Conservation (phyloP, 2,329 filamentous ascomycete genomes). For the Setomelanomma holmii region DNA sequence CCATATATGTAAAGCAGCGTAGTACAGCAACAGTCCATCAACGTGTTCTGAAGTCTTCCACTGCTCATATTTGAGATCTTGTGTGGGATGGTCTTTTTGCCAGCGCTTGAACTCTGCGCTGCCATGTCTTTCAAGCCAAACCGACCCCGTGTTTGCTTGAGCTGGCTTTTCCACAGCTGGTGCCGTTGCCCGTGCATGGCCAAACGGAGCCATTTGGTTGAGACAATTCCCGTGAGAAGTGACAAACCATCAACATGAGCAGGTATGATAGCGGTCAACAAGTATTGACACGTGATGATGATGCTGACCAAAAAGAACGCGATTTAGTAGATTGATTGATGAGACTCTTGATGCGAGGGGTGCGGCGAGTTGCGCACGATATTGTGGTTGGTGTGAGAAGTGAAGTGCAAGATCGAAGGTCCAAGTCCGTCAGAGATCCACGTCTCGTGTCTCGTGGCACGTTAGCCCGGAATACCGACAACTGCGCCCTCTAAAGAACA, state of each 20-base stretch:
- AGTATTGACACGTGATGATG: slow-evolving; percentile 16
- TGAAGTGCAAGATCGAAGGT: slow-evolving; percentile 40
- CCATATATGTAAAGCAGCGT: slow-evolving; percentile 37
- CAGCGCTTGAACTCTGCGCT: slow-evolving; percentile 35
- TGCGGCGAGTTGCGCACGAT: slow-evolving; percentile 30
- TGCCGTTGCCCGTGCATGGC: slow-evolving; percentile 10
- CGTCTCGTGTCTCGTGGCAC: slow-evolving; percentile 46
- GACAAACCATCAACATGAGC: slow-evolving; percentile 12
- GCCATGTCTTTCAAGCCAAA: slow-evolving; percentile 32
- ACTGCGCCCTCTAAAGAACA: slow-evolving; percentile 13
- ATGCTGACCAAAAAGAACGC: slow-evolving; percentile 13
- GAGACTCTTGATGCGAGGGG: slow-evolving; percentile 15
- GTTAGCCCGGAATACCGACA: slow-evolving; percentile 31
- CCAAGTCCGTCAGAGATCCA: slow-evolving; percentile 44
- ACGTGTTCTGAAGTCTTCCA: slow-evolving; percentile 38
- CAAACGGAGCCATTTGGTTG: slow-evolving; percentile 28
- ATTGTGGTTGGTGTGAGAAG: slow-evolving; percentile 27
- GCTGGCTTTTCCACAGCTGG: slow-evolving; percentile 5
- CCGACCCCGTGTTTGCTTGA: slow-evolving; percentile 15
- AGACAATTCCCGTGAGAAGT: slow-evolving; percentile 8
- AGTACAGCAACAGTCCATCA: slow-evolving; percentile 39
- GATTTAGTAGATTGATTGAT: slow-evolving; percentile 8
- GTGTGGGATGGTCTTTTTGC: slow-evolving; percentile 26
- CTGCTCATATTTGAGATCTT: slow-evolving; percentile 37
- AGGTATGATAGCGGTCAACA: slow-evolving; percentile 8